Conservation (phyloP, 208 protist species). For the Acanthamoeba sp. region DNA sequence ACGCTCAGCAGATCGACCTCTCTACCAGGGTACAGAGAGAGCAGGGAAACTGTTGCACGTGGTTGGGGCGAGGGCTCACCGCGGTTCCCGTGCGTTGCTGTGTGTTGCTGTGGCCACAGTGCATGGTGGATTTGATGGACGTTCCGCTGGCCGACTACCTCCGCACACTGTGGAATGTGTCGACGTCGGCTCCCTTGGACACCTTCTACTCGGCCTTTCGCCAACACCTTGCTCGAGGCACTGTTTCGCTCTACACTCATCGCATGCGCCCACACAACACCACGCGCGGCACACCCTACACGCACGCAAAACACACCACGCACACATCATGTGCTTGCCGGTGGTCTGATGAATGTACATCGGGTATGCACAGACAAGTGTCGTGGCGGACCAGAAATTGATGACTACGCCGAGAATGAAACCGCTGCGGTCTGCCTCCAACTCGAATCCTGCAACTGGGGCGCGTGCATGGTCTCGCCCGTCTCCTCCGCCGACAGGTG, state of each 20-base stretch:
- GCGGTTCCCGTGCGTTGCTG: neutral
- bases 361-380: neutral
- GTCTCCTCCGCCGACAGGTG: neutral
- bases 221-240: neutral
- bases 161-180: neutral
- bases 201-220: neutral
- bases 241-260: neutral
- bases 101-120: neutral
- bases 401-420: neutral
- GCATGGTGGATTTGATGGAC: neutral
- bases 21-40: neutral
- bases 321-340: too few relatives aligned
- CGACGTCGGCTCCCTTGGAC: neutral
- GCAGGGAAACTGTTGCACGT: too few relatives aligned
- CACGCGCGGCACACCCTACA: too few relatives aligned
- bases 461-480: neutral
- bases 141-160: neutral
- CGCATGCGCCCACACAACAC: too few relatives aligned
- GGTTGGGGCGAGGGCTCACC: neutral
- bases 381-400: neutral
- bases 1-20: neutral
- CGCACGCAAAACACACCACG: too few relatives aligned
- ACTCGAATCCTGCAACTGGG: neutral
- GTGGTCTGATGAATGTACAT: too few relatives aligned
- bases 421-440: neutral